Evolutionary conservation across 768 basidiomycete species (phyloP).

Genomic region (Auriculariales sp.): DNA sequence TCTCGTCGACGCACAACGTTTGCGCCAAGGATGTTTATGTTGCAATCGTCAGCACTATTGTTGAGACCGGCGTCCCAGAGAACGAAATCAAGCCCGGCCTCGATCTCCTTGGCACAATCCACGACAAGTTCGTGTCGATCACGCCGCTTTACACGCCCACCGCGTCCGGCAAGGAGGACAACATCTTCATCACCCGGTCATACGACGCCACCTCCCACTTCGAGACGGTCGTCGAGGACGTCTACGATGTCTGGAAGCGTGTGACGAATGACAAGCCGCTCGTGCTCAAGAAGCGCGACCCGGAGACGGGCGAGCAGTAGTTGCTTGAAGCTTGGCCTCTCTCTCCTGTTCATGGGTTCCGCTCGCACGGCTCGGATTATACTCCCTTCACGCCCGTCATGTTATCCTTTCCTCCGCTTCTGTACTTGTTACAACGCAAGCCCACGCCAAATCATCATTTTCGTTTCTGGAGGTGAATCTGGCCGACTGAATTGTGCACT

Average conservation of each 20-base stretch:
- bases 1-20: slow-evolving; percentile 94
- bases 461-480: no score
- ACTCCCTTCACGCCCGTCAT: no score
- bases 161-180: slow-evolving; percentile 62
- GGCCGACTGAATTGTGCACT: no score
- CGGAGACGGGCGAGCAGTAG: slow-evolving; percentile 37
- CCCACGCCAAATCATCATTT: no score
- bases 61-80: slow-evolving; percentile 88
- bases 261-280: slow-evolving; percentile 55
- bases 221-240: slow-evolving; percentile 96
- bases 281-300: slow-evolving; percentile 78
- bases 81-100: slow-evolving; percentile 86
- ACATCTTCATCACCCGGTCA: slow-evolving; percentile 93
- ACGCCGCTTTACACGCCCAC: slow-evolving; percentile 83
- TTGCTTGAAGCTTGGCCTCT: no score
- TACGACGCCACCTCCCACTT: slow-evolving; percentile 99
- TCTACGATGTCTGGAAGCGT: slow-evolving; percentile 90
- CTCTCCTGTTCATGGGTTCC: no score
- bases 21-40: slow-evolving; percentile 91
- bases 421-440: no score
- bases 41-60: slow-evolving; percentile 96
- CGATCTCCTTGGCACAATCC: slow-evolving; percentile 77
- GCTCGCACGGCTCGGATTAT: no score
- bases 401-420: no score
- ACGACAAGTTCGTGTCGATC: slow-evolving; percentile 94